Conservation (phyloP, 2,329 filamentous ascomycete species). For the Arthrobotrys pseudoclavata region DNA sequence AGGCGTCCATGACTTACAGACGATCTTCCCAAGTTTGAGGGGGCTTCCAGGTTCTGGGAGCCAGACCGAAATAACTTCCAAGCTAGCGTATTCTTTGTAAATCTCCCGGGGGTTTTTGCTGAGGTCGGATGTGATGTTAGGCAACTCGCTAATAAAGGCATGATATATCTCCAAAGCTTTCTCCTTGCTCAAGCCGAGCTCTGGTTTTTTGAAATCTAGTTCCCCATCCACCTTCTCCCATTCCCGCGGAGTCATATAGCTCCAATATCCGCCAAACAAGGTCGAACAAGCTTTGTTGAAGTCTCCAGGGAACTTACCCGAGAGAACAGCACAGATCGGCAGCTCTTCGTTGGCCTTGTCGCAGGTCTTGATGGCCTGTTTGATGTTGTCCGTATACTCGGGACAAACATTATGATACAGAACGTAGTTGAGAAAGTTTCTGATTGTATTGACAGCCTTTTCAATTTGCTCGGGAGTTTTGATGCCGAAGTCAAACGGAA, state of each 20-base stretch:
- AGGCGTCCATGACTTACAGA: constrained; percentile 46
- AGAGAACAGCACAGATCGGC: constrained; percentile 71
- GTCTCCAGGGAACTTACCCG: constrained; percentile 75
- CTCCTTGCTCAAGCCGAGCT: constrained; percentile 54
- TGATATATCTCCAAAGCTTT: constrained; percentile 60
- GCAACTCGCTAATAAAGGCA: constrained; percentile 62
- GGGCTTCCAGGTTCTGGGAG: constrained; percentile 45
- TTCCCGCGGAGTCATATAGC: constrained; percentile 63
- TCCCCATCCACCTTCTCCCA: constrained; percentile 27
- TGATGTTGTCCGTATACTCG: constrained; percentile 79
- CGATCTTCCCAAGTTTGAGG: constrained; percentile 44
- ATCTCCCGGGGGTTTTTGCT: constrained; percentile 60
- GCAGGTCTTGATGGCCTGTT: constrained; percentile 76
- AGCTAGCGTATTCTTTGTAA: constrained; percentile 63
- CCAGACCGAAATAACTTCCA: constrained; percentile 65
- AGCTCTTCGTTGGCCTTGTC: constrained; percentile 77
- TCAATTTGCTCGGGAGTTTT: constrained; percentile 71
- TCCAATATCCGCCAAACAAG: constrained; percentile 72
- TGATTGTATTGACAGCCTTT: constrained; percentile 77
- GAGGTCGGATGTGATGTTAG: constrained; percentile 60
- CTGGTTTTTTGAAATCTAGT: constrained; percentile 62
- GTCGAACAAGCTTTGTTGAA: constrained; percentile 84
- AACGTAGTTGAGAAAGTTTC: constrained; percentile 90
- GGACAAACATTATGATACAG: constrained; percentile 86
- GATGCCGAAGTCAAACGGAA: constrained; percentile 73